Evolutionary conservation across 805 yeast species (phyloP).

Genomic region (Brettanomyces anomalus): DNA sequence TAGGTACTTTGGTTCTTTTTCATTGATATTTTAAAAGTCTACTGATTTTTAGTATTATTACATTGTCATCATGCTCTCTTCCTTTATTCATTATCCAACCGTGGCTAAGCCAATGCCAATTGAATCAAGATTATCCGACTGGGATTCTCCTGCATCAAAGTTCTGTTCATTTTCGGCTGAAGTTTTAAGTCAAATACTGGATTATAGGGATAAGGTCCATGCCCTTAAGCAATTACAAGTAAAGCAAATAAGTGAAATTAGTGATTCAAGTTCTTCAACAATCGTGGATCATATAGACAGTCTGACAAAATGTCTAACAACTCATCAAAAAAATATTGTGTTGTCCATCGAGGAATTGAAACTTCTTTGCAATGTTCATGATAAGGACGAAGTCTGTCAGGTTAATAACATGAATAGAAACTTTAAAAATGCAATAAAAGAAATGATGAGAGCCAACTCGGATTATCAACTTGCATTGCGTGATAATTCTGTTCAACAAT

Average conservation of each 20-base stretch:
- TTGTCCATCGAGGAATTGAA: conserved; percentile 64
- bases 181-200: neutral
- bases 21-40: too few species aligned
- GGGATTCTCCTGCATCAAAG: neutral
- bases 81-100: too few species aligned
- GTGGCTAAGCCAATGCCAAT: too few species aligned
- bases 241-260: conserved; percentile 5
- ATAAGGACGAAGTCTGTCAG: conserved; percentile 72
- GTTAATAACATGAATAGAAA: conserved; percentile 77
- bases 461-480: conserved; percentile 70
- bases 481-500: conserved; percentile 81
- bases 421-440: conserved; percentile 73
- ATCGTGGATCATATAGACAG: neutral
- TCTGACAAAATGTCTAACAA: neutral
- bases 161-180: neutral
- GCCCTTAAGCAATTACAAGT: conserved; percentile 6
- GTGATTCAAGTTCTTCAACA: neutral
- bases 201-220: conserved; percentile 4
- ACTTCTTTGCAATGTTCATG: conserved; percentile 46
- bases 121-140: too few species aligned
- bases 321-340: conserved; percentile 57
- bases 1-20: too few species aligned
- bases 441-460: conserved; percentile 72
- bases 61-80: too few species aligned
- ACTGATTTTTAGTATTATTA: too few species aligned